These are phyloP conservation scores for Micractinium sp. DNA, from an alignment of 139 green algal species.

Conservation along the genomic window DNA sequence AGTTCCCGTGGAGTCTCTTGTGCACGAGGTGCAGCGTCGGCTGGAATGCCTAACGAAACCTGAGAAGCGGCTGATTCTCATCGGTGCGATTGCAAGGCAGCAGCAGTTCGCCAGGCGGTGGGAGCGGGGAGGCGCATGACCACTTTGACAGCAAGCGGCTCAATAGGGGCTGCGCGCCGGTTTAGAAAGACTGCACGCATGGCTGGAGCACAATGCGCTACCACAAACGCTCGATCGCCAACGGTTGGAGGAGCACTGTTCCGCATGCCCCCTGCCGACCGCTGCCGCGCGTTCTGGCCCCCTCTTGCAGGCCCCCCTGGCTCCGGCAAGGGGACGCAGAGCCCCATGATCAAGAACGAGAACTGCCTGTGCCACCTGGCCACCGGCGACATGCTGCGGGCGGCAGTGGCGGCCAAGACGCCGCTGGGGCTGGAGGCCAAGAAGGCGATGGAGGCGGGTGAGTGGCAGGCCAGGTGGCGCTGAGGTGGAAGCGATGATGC, in stretches of 20 bases:
- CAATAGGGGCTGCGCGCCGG: neutral
- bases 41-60: constrained; percentile 94
- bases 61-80: constrained; percentile 94
- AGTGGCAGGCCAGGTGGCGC: neutral
- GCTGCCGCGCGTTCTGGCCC: neutral
- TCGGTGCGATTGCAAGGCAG: constrained; percentile 70
- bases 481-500: neutral
- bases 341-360: constrained; percentile 93
- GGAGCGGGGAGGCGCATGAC: neutral
- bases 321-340: constrained; percentile 95
- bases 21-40: constrained; percentile 89
- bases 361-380: constrained; percentile 98
- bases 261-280: neutral
- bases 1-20: constrained; percentile 78
- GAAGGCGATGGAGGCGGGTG: constrained; percentile 93
- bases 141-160: neutral
- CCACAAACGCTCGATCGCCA: neutral
- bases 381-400: constrained; percentile 95
- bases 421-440: constrained; percentile 91
- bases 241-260: neutral
- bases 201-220: too few relatives aligned
- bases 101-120: neutral
- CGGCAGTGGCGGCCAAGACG: constrained; percentile 85
- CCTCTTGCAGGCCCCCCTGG: constrained; percentile 81
- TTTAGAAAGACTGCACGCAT: too few relatives aligned